Conservation (phyloP, 2,329 filamentous ascomycete genomes). For the Clonostachys byssicola region DNA sequence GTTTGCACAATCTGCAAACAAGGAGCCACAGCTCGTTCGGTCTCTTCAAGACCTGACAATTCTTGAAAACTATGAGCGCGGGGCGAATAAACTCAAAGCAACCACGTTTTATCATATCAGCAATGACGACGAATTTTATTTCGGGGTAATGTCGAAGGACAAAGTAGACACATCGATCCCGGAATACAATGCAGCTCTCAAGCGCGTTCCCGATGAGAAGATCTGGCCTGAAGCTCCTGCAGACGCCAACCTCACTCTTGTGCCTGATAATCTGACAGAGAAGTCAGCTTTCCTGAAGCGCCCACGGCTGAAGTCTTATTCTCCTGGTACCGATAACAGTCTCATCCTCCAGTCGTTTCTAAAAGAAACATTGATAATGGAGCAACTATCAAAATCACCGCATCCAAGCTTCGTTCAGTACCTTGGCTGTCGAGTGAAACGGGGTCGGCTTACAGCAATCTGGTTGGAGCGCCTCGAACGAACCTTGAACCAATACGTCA, state of each 20-base stretch:
- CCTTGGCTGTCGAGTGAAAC: background rate
- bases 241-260: background rate
- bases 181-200: background rate
- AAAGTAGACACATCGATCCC: background rate
- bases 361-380: background rate
- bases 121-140: background rate
- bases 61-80: background rate
- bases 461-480: background rate
- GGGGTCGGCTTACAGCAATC: background rate
- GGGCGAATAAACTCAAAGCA: background rate
- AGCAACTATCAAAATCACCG: background rate
- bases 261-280: background rate
- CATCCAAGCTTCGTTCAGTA: background rate
- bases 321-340: background rate
- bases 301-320: background rate
- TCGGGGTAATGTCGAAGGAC: background rate
- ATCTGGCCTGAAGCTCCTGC: background rate
- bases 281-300: background rate
- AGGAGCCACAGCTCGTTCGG: no score
- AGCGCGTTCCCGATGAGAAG: background rate
- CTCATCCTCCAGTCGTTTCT: background rate
- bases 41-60: background rate
- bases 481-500: background rate
- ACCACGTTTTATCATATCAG: background rate
- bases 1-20: no score